These are phyloP conservation scores for Lichtheimia ramosa DNA, from an alignment of 371 early-diverging fungal species.

Conservation along the genomic window DNA sequence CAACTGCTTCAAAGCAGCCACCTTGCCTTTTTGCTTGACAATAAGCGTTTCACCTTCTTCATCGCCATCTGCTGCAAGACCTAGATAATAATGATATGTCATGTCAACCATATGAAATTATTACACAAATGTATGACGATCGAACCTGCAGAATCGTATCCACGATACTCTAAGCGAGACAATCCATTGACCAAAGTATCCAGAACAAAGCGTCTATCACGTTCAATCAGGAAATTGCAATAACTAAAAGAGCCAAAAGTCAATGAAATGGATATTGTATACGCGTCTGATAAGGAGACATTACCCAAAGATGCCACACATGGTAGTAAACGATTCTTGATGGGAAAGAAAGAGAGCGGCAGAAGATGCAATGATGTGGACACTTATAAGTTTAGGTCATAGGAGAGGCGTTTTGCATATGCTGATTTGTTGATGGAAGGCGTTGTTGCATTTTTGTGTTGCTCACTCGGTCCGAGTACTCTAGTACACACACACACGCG, in stretches of 20 bases:
- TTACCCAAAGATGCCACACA: slow-evolving; percentile 77
- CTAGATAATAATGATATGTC: slow-evolving; percentile 26
- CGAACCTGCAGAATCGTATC: slow-evolving; percentile 95
- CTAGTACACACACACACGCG: too few species aligned
- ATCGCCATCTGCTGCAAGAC: slow-evolving; percentile 90
- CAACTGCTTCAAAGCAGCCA: slow-evolving; percentile 78
- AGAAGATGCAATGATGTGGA: not conserved
- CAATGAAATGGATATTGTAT: not conserved
- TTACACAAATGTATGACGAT: too few species aligned
- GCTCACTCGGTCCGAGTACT: not conserved
- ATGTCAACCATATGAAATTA: not conserved
- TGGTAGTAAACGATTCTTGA: not conserved
- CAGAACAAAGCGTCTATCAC: slow-evolving; percentile 79
- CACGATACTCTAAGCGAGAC: slow-evolving; percentile 96
- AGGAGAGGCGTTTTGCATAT: not conserved
- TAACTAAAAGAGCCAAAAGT: slow-evolving; percentile 33
- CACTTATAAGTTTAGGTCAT: not conserved
- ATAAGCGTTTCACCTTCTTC: slow-evolving; percentile 67
- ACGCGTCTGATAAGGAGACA: not conserved
- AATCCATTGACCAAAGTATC: slow-evolving; percentile 91
- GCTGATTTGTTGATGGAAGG: not conserved
- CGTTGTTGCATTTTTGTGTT: not conserved
- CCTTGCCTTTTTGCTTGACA: slow-evolving; percentile 95
- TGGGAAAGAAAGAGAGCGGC: not conserved
- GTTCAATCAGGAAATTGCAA: slow-evolving; percentile 82